phyloP scores from a whole-genome alignment of 2,329 filamentous ascomycete genomes.

The Epichloe coenophiala region DNA sequence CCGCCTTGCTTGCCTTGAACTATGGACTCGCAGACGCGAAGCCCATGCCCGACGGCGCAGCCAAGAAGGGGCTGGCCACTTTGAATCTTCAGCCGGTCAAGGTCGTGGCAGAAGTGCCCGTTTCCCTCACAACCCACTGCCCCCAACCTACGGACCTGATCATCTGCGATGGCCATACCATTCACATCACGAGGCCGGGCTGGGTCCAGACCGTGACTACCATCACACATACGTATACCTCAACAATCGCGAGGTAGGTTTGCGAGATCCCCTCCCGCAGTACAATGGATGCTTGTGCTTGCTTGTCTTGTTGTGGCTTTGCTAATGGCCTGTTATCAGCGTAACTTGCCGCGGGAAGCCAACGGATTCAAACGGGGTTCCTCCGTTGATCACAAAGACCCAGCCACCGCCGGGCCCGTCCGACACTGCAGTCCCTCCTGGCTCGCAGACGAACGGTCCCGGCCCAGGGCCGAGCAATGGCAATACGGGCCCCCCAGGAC shows the following conservation, averaged over 20 bases:
- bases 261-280: neutral
- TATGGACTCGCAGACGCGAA: neutral
- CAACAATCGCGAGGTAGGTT: slow-evolving; percentile 1
- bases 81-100: slow-evolving; percentile 1
- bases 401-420: too few species aligned
- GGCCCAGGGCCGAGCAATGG: too few species aligned
- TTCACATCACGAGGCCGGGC: neutral
- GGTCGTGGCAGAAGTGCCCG: slow-evolving; percentile 1
- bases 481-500: too few species aligned
- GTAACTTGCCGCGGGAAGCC: neutral
- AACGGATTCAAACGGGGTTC: neutral
- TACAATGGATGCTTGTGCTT: neutral
- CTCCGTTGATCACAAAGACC: neutral
- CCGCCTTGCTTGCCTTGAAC: neutral
- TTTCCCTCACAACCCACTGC: neutral
- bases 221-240: neutral
- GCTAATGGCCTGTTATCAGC: neutral
- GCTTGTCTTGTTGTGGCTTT: neutral
- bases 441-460: too few species aligned
- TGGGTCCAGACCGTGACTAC: neutral
- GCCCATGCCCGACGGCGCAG: neutral
- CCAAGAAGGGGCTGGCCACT: neutral
- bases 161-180: slow-evolving; percentile 1
- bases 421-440: too few species aligned
- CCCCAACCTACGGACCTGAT: neutral